phyloP scores from a whole-genome alignment of 177 flowering plant genomes.

The Vitis hybrid region DNA sequence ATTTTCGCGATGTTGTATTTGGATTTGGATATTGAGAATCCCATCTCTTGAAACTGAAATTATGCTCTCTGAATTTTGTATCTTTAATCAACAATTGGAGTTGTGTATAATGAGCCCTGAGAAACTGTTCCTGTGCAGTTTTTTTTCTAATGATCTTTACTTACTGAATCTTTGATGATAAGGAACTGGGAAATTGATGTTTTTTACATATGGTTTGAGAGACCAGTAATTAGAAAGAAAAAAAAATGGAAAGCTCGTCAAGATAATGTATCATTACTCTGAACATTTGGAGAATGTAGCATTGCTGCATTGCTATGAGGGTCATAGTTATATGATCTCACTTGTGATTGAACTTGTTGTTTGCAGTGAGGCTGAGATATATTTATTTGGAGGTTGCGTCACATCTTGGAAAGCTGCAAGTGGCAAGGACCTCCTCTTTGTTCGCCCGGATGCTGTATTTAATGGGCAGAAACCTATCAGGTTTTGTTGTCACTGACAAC shows the following conservation, averaged over 20 bases:
- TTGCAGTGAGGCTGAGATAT: constrained; percentile 87
- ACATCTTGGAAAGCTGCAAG: constrained; percentile 86
- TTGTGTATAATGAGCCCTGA: too few relatives aligned
- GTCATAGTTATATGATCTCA: constrained; percentile 1
- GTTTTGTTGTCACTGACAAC: constrained; percentile 26
- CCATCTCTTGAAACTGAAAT: too few relatives aligned
- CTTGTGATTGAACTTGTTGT: not conserved
- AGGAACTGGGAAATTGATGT: too few relatives aligned
- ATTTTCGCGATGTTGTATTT: not conserved
- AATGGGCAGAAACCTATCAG: constrained; percentile 92
- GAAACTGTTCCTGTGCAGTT: too few relatives aligned
- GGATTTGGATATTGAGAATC: too few relatives aligned
- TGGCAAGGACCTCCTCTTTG: constrained; percentile 89
- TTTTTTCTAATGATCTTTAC: too few relatives aligned
- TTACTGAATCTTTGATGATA: too few relatives aligned
- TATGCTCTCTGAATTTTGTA: too few relatives aligned
- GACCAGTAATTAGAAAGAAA: too few relatives aligned
- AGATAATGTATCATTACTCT: not conserved
- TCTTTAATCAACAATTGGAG: too few relatives aligned
- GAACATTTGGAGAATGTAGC: not conserved
- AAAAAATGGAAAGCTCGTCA: too few relatives aligned
- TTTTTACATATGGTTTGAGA: too few relatives aligned
- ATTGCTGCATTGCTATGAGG: not conserved
- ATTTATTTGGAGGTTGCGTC: constrained; percentile 84
- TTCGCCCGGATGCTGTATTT: constrained; percentile 94